Evolutionary conservation across 2,329 filamentous ascomycete species (phyloP), one percentile per base, ranked within the genome.

Genomic region (Septoria petroselini): DNA sequence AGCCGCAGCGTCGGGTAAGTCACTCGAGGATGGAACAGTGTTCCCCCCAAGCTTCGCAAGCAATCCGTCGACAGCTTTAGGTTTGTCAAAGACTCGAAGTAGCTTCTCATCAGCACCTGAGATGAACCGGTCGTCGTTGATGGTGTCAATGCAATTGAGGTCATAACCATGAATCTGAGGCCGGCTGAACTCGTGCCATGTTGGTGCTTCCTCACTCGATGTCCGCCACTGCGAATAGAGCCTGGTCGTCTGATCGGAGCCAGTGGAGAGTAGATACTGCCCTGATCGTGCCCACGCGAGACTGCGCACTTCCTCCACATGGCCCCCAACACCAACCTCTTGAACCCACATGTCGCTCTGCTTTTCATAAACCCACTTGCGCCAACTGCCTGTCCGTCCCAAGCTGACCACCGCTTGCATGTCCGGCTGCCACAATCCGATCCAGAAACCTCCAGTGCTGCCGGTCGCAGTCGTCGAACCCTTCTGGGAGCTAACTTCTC

Each of bases 81-180:
- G 93, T 70, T 95, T 84, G 63, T 86, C 84, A 69, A 98, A 98
- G 1, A 98, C 91, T 18, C 93, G 85, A 68, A 98, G 81, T n/a
- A 98, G 81, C 71, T 98, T 98, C 74, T 98, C 93, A 59, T 98
- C 93, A 2, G 93, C 93, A 5, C 93, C 93, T 2, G 91, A 95
- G 17, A 97, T 85, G 65, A 98, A 98, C 59, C 85, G 85, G 6
- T 81, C 78, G 6, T 79, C 70, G 6, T 82, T 83, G 4, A 96
- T 75, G 0, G 83, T 80, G 63, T 90, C 86, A 56, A 97, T 84
- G 68, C 93, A 97, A 73, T 97, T 98, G 47, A 98, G 78, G 68
- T 98, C 91, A 68, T 98, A 98, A 30, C 93, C 93, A 67, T 98
- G 93, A 58, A 98, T 98, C 68, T 98, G 93, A 3, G 93, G 93